Evolutionary conservation across 176 grass and related monocot species (phyloP), one percentile per base, ranked within the genome.

Genomic region (Rhynchospora breviuscula): DNA sequence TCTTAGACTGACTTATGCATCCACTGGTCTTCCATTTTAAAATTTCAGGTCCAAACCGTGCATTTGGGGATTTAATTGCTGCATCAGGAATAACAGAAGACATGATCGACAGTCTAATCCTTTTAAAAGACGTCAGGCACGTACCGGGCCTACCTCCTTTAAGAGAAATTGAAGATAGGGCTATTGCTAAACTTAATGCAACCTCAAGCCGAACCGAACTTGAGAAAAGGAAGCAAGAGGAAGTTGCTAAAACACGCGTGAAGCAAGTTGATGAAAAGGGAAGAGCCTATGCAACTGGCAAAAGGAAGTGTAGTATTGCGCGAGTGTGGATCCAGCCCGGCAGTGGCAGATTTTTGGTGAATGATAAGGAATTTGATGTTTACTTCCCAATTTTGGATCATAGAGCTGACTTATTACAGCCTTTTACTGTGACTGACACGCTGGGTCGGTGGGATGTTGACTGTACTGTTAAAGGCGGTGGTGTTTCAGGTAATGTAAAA

Each of bases 101-200:
- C 71, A 93, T 99, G 96, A 93, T 99, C 29, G 91, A 93, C 81
- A 92, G 93, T 90, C 84, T 99, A 87, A 95, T 99, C 90, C 91
- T 99, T 29, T 84, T 95, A 56, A 99, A 93, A 88, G 96, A 95
- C 52, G 91, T 88, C 52, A 90, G 89, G 10, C 71, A 84, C 35
- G 12, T 98, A 60, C 85, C 73, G 0, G 96, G 96, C 11, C 86
- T 99, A 75, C 93, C 96, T 59, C 96, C 96, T 26, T 81, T 99
- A 67, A 81, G 14, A 12, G 96, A 99, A 90, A 85, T 99, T 68
- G 82, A 99, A 93, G 93, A 99, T 62, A 87, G 64, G 78, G 89
- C 89, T 58, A 93, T 99, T 31, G 84, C 90, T 23, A 90, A 85
- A 86, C 9, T 95, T 86, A 91, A 86, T 73, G 79, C 83, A 35